Evolutionary conservation across 1,139 yeast species (phyloP), one percentile per base, ranked within the genome.

Genomic region (Suhomyces ambrosiae): DNA sequence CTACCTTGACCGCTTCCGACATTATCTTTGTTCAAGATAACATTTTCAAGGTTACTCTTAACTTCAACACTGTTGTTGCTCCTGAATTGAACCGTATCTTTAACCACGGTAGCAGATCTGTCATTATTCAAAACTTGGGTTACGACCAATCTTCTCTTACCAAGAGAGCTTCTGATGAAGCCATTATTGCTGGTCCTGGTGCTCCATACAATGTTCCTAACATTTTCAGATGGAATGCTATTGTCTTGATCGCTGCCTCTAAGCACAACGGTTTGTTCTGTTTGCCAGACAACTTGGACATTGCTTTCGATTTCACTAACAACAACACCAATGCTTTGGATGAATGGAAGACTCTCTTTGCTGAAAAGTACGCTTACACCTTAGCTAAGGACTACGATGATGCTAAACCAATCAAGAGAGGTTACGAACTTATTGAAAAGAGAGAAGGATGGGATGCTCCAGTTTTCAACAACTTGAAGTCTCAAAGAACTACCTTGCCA

Each of bases 211-310:
- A 41, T 31, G 35, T 24, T 19, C 41, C 35, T 14, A 47, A 47
- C 40, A 42, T 44, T 11, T 60, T 58, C 51, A 45, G 53, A 42
- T 61, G 63, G 63, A 47, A 58, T 31, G 55, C 61, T 31, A 45
- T 60, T 19, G 48, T 60, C 26, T 44, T 57, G 33, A 58, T 61
- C 23, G 49, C 55, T 31, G 59, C 60, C 19, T 35, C 45, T 19
- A 25, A 44, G 22, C 46, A 51, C 41, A 47, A 38, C 27, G 58
- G 52, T 35, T 47, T 50, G 37, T 59, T 46, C 54, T 61, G 67
- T 51, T 60, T 63, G 42, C 68, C 68, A 38, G 51, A 49, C 24
- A 55, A 50, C 35, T 59, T 61, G 44, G 41, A 53, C 32, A 56
- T 62, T 45, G 50, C 50, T 18, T 48, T 59, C 36, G 49, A 60